A percentile compares a stretch with the other conserved stretches of the same genome.
phyloP scores from a whole-genome alignment of 352 stramenopile genomes.

The Pilasporangium apinafurcum region DNA sequence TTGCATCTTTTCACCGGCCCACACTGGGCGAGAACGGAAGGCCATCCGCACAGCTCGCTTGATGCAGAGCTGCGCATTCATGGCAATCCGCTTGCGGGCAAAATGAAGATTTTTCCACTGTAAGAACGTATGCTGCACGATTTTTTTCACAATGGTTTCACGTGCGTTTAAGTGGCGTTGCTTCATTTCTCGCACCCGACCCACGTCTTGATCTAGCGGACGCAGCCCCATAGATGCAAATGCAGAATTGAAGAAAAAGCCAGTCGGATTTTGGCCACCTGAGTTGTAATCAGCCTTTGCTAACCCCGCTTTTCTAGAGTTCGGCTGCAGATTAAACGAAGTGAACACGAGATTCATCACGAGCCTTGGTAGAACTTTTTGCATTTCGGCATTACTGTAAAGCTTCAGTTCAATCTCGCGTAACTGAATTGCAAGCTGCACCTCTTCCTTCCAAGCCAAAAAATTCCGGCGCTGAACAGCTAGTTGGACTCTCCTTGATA shows the following conservation, averaged over 20 bases:
- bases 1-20: constrained; percentile 54
- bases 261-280: constrained; percentile 16
- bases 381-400: constrained; percentile 48
- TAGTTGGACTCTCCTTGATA: constrained; percentile 23
- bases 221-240: constrained; percentile 38
- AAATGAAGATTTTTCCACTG: constrained; percentile 54
- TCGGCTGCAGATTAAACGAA: constrained; percentile 8
- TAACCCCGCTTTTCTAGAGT: background rate
- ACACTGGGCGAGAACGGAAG: constrained; percentile 43
- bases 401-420: constrained; percentile 56
- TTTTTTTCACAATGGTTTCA: constrained; percentile 48
- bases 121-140: constrained; percentile 61
- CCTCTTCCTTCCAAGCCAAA: constrained; percentile 34
- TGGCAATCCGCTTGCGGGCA: constrained; percentile 27
- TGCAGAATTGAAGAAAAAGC: constrained; percentile 45
- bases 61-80: constrained; percentile 70
- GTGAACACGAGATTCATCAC: constrained; percentile 78
- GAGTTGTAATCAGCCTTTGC: constrained; percentile 9
- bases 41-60: constrained; percentile 60
- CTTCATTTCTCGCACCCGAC: constrained; percentile 23
- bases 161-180: constrained; percentile 35
- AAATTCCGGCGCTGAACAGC: constrained; percentile 32
- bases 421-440: constrained; percentile 34
- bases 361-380: constrained; percentile 34
- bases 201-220: constrained; percentile 4